Conservation (phyloP, 2,329 filamentous ascomycete species). For the Cryphonectria carpinicola region DNA sequence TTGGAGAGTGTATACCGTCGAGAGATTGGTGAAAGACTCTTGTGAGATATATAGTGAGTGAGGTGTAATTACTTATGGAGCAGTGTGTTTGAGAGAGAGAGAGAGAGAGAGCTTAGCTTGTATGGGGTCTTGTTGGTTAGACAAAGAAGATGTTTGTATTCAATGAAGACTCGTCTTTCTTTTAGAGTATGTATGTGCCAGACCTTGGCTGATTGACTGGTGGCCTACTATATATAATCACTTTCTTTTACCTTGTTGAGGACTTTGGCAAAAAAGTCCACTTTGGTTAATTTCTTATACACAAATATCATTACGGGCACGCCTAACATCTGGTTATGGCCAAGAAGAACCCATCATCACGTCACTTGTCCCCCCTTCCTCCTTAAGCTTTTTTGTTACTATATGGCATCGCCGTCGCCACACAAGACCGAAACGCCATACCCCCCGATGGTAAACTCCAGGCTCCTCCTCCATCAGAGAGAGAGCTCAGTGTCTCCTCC, state of each 20-base stretch:
- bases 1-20: not conserved
- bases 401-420: not conserved
- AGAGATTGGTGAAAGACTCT: not conserved
- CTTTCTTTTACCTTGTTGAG: not conserved
- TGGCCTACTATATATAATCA: not conserved
- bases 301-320: not conserved
- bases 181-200: not conserved
- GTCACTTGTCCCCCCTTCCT: not conserved
- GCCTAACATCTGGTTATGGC: not conserved
- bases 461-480: not conserved
- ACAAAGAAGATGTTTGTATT: not conserved
- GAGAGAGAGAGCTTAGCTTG: not conserved
- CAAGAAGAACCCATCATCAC: not conserved
- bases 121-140: no score
- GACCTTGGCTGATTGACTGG: not conserved
- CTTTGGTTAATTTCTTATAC: not conserved
- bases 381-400: not conserved
- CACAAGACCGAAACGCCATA: not conserved
- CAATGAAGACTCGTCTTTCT: not conserved
- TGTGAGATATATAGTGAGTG: not conserved
- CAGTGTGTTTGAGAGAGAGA: not conserved
- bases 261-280: no score
- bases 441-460: not conserved
- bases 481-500: not conserved
- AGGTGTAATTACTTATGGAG: not conserved